phyloP scores from a whole-genome alignment of 768 basidiomycete genomes.

The Omphalotus guepiniiformis region DNA sequence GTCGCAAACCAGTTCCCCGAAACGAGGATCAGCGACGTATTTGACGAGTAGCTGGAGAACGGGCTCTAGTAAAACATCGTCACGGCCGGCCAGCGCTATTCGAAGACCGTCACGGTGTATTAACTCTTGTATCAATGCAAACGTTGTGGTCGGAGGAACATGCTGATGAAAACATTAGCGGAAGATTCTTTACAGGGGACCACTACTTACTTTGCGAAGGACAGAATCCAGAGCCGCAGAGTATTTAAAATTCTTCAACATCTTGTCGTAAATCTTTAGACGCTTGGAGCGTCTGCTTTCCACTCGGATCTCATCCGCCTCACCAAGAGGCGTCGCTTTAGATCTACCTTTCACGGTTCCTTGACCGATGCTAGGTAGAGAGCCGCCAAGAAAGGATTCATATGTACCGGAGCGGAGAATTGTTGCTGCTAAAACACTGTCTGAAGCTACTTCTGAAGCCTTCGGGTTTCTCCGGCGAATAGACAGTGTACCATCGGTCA shows the following conservation, averaged over 20 bases:
- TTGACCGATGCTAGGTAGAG: conserved; percentile 52
- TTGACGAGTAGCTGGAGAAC: conserved; percentile 83
- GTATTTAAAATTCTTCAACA: conserved; percentile 91
- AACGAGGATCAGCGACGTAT: conserved; percentile 85
- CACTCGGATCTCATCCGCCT: conserved; percentile 73
- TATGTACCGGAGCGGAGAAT: conserved; percentile 53
- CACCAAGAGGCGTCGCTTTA: conserved; percentile 48
- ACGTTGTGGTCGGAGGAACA: conserved; percentile 79
- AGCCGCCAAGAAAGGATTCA: conserved; percentile 60
- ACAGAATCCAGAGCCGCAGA: conserved; percentile 92
- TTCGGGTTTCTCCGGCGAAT: conserved; percentile 84
- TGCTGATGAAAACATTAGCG: conserved; percentile 43
- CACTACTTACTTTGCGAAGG: conserved; percentile 62
- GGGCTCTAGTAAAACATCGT: conserved; percentile 91
- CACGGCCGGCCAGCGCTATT: conserved; percentile 82
- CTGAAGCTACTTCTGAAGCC: conserved; percentile 46
- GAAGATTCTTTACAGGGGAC: conserved; percentile 1
- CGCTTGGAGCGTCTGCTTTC: conserved; percentile 66
- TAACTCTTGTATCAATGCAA: conserved; percentile 89
- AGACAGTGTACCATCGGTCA: conserved; percentile 98
- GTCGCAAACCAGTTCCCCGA: conserved; percentile 85
- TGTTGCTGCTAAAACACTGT: conserved; percentile 28
- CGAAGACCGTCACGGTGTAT: conserved; percentile 87
- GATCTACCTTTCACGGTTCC: conserved; percentile 47
- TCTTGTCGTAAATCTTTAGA: conserved; percentile 82